Evolutionary conservation across 768 basidiomycete species (phyloP).

Genomic region (Neoboletus brunneissimus): DNA sequence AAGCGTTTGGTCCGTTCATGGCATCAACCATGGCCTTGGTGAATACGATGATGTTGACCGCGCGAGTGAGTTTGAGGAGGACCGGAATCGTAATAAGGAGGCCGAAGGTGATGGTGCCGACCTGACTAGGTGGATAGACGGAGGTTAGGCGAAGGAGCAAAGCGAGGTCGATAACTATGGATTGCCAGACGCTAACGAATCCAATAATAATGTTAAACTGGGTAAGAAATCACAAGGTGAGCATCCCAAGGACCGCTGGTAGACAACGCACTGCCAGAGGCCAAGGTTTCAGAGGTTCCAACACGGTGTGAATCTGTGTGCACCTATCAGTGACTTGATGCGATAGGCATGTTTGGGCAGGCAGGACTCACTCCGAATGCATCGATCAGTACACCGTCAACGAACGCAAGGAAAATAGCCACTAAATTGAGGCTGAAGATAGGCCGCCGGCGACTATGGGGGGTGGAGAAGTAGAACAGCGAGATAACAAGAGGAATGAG

Average conservation of each 20-base stretch:
- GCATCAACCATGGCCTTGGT: slow-evolving; percentile 14
- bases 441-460: slow-evolving; percentile 13
- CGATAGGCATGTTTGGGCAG: not conserved
- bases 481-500: slow-evolving; percentile 20
- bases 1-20: slow-evolving; percentile 8
- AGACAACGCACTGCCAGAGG: slow-evolving; percentile 1
- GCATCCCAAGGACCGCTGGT: not conserved
- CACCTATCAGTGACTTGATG: not conserved
- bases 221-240: not conserved
- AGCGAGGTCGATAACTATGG: slow-evolving; percentile 23
- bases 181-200: slow-evolving; percentile 15
- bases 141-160: slow-evolving; percentile 23
- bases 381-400: slow-evolving; percentile 15
- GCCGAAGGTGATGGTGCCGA: slow-evolving; percentile 6
- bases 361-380: slow-evolving; percentile 5
- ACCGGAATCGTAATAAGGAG: slow-evolving; percentile 15
- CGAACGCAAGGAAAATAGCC: slow-evolving; percentile 11
- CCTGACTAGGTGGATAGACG: slow-evolving; percentile 16
- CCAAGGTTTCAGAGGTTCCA: slow-evolving; percentile 20
- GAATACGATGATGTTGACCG: slow-evolving; percentile 23
- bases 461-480: slow-evolving; percentile 24
- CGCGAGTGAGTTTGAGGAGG: slow-evolving; percentile 24
- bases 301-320: slow-evolving; percentile 23
- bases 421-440: slow-evolving; percentile 21
- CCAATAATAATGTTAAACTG: slow-evolving; percentile 19